These are phyloP conservation scores for Cordyceps javanica DNA, from an alignment of 2,329 filamentous ascomycete species.

Conservation along the genomic window DNA sequence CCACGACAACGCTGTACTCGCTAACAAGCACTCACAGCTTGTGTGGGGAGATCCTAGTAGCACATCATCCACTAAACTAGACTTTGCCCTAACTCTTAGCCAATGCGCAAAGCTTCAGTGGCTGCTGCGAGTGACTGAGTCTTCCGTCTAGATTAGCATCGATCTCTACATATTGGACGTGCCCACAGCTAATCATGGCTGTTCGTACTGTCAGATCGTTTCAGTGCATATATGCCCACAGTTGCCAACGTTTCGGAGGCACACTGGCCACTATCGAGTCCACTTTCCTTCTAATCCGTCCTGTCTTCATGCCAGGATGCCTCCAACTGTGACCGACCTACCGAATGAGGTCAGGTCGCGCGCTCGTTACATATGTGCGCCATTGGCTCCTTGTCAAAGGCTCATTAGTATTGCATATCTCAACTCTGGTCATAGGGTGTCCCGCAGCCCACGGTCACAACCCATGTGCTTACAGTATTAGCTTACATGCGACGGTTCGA, in stretches of 20 bases:
- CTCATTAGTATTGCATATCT: background rate
- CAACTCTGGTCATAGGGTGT: background rate
- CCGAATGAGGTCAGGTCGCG: background rate
- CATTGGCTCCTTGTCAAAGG: background rate
- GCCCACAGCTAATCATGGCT: background rate
- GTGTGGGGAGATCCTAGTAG: constrained; percentile 7
- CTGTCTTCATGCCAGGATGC: background rate
- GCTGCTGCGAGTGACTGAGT: background rate
- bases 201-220: background rate
- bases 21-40: background rate
- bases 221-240: background rate
- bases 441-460: background rate
- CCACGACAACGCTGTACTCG: background rate
- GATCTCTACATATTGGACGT: background rate
- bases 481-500: background rate
- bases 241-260: background rate
- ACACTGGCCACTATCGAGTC: background rate
- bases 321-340: background rate
- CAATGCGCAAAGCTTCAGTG: background rate
- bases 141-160: background rate
- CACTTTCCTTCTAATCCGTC: background rate
- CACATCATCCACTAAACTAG: constrained; percentile 1
- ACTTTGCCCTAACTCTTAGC: background rate
- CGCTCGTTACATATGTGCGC: background rate
- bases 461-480: background rate